Evolutionary conservation across 805 yeast species (phyloP), one percentile per base, ranked within the genome.

Genomic region (Kregervanrija delftensis): DNA sequence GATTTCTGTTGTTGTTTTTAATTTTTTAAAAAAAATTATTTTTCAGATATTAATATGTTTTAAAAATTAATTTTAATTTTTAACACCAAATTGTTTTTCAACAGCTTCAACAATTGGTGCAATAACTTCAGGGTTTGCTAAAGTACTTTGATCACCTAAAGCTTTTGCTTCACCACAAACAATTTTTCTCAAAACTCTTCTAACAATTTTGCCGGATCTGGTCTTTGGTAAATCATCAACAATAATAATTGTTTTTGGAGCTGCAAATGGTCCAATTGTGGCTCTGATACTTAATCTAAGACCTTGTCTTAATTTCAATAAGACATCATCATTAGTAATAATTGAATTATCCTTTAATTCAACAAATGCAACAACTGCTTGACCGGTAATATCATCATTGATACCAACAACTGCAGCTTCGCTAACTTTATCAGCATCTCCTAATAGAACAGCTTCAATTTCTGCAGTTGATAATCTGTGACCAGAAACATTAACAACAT

Each of bases 391-490:
- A 59, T 93, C 99, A 65, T 93, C 98, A 49, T 83, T 77, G 55
- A 87, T 80, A 50, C 98, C 98, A 46, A 91, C 95, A 42, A 91
- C 98, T n/a, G 99, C 99, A 56, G 91, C 73, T 71, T 93, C 99
- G 39, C 88, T 84, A 43, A 93, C 96, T 40, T 44, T 52, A 53
- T 76, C 72, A 33, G 73, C 72, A 68, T 87, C 88, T 60, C 83
- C 89, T 52, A 81, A 74, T 57, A 90, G 72, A 33, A 96, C 93
- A 37, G 96, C 84, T 70, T 93, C 99, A 56, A 93, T 93, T 71
- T 93, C 99, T 17, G 98, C 95, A 39, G 99, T 91, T n/a, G 97
- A 88, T 55, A 93, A 76, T 67, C 99, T 83, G 70, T 93, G 99
- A 54, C 99, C 99, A 43, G 95, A 83, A 35, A 93, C 98, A 62